Base-by-base conservation (phyloP, 495 filamentous ascomycete genomes). In the Penicillium diatomitis region DNA sequence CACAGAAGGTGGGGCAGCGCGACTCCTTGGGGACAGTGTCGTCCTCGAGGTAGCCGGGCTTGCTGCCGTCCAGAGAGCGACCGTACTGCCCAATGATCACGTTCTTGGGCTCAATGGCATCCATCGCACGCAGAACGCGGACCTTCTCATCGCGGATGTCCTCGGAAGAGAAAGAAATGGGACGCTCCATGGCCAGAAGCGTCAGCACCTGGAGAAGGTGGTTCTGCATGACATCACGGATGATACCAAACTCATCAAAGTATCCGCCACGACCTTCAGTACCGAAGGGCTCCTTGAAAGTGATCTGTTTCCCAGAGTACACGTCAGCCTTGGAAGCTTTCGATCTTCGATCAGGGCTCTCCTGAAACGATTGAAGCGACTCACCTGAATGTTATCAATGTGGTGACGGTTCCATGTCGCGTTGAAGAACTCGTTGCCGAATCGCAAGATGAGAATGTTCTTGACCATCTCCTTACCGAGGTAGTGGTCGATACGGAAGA, bases 381-480 rank as follows among this genome's bases (percentile, higher is more conserved):
- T 29, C 69, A 75, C 75, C 71, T 79, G 73, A 42, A 99, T 89
- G 55, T 96, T 99, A 71, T 97, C 92, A 74, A 99, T 99, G 76
- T 99, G 92, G 67, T 96, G 90, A 49, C 92, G 83, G 75, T 96
- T 97, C 94, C 94, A 99, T 47, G 92, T 97, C 41, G 94, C 94
- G 48, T 90, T 90, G 58, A 99, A 94, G 78, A 99, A 97, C 61
- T 96, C 90, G 71, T 99, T 99, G 54, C 92, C 94, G 67, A 99
- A 99, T 56, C 94, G 81, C 52, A 99, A 82, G 56, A 99, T 96
- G 46, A 99, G 81, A 60, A 99, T 94, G 68, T 99, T 99, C 81
- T 99, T 99, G 48, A 99, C 94, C 94, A 99, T 99, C 76, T 99
- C 94, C 81, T 99, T 99, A 57, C 94, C 94, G 37, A 99, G 80